Evolutionary conservation across 176 grass and related monocot genomes (phyloP).

Genomic region (Leersia perrieri): DNA sequence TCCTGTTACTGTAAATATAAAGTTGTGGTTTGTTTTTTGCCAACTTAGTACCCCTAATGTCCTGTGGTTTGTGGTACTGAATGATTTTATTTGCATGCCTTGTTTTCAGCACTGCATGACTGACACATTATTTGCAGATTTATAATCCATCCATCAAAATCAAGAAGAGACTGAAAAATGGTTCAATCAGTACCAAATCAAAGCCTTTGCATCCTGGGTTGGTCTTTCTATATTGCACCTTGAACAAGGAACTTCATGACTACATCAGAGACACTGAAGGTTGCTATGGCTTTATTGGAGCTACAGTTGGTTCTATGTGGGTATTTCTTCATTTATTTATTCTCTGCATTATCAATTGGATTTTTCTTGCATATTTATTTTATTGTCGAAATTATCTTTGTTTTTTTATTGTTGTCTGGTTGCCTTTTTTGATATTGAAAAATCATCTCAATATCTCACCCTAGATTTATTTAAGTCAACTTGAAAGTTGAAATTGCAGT

Average conservation of each 20-base stretch:
- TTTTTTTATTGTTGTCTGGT: background rate
- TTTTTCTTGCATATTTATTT: background rate
- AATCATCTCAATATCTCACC: background rate
- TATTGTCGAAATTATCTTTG: background rate
- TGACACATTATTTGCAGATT: constrained; percentile 48
- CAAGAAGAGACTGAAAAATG: constrained; percentile 61
- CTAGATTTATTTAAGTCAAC: background rate
- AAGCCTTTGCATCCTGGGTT: constrained; percentile 74
- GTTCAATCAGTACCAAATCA: constrained; percentile 47
- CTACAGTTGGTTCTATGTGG: constrained; percentile 73
- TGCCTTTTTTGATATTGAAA: background rate
- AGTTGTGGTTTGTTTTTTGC: background rate
- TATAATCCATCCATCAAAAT: constrained; percentile 71
- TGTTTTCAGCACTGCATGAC: background rate
- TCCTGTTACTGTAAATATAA: background rate
- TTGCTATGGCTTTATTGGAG: constrained; percentile 76
- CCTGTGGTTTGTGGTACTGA: background rate
- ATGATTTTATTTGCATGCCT: background rate
- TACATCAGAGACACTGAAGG: constrained; percentile 70
- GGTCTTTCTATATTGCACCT: constrained; percentile 71
- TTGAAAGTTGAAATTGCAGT: background rate
- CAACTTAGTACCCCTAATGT: background rate
- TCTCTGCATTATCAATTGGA: background rate
- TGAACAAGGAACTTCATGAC: constrained; percentile 85
- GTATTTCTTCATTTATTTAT: background rate